Conservation (phyloP, 2,329 filamentous ascomycete genomes). For the Venturia aucupariae region DNA sequence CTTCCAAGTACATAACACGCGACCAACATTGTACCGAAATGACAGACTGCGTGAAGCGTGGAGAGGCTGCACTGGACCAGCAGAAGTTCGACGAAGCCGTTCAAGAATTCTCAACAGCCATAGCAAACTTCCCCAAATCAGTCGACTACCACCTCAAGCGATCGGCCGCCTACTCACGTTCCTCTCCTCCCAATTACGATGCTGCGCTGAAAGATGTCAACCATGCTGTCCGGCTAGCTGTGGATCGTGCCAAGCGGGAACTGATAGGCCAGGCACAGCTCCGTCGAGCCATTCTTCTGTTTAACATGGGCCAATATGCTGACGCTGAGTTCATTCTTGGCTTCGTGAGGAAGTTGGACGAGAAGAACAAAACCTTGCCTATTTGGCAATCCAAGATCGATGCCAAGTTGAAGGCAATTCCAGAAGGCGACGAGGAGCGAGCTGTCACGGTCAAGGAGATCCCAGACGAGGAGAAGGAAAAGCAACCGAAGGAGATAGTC, state of each 20-base stretch:
- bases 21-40: not conserved
- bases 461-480: conserved; percentile 40
- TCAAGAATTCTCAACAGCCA: conserved; percentile 54
- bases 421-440: conserved; percentile 40
- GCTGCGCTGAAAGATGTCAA: conserved; percentile 39
- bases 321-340: conserved; percentile 65
- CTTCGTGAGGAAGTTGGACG: conserved; percentile 44
- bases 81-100: conserved; percentile 62
- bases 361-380: conserved; percentile 42
- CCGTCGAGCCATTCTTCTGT: conserved; percentile 65
- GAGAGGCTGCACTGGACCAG: conserved; percentile 50
- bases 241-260: conserved; percentile 65
- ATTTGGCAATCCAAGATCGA: conserved; percentile 52
- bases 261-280: conserved; percentile 75
- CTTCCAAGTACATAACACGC: too few relatives aligned
- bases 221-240: conserved; percentile 50
- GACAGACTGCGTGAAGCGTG: conserved; percentile 48
- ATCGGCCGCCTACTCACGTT: conserved; percentile 65
- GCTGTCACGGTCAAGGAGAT: conserved; percentile 36
- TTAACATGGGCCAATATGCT: conserved; percentile 59
- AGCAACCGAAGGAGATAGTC: conserved; percentile 24
- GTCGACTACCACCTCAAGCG: conserved; percentile 75
- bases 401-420: conserved; percentile 40
- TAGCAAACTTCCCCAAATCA: conserved; percentile 53
- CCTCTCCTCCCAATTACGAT: conserved; percentile 39